These are phyloP conservation scores for Bacterosira constricta DNA, from an alignment of 108 stramenopile genomes.

Conservation along the genomic window DNA sequence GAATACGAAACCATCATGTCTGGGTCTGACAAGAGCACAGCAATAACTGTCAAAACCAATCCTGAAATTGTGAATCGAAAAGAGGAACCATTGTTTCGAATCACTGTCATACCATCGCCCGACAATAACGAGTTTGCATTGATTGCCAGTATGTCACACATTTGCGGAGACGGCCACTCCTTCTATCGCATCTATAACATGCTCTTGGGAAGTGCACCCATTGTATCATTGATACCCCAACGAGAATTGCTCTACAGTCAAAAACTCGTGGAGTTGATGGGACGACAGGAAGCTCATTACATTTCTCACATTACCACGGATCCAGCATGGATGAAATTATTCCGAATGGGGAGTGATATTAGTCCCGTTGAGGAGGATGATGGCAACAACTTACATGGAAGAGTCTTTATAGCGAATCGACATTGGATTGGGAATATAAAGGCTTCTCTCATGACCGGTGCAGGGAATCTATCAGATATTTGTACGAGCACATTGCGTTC, in stretches of 20 bases:
- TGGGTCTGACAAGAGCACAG: constrained; percentile 9
- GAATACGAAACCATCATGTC: constrained; percentile 32
- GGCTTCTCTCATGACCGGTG: constrained; percentile 13
- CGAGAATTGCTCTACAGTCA: constrained; percentile 31
- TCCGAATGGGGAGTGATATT: constrained; percentile 4
- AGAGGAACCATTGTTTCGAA: constrained; percentile 41
- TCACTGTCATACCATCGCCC: constrained; percentile 27
- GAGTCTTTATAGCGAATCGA: constrained; percentile 28
- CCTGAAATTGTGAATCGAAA: constrained; percentile 31
- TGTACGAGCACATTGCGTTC: constrained; percentile 28
- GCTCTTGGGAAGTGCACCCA: constrained; percentile 13
- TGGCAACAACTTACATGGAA: constrained; percentile 18
- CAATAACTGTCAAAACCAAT: constrained; percentile 41
- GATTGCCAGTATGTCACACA: constrained; percentile 45
- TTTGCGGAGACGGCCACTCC: constrained; percentile 47
- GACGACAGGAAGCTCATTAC: constrained; percentile 47
- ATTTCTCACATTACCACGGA: constrained; percentile 38
- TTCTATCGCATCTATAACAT: constrained; percentile 53
- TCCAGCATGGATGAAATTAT: constrained; percentile 43
- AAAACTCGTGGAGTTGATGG: constrained; percentile 49
- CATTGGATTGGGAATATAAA: constrained; percentile 47
- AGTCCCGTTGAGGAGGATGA: constrained; percentile 23
- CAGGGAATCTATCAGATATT: constrained; percentile 27
- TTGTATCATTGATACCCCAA: constrained; percentile 31
- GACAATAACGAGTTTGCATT: constrained; percentile 27